Evolutionary conservation across 768 basidiomycete genomes (phyloP).

Genomic region (Kondoa malvinella): DNA sequence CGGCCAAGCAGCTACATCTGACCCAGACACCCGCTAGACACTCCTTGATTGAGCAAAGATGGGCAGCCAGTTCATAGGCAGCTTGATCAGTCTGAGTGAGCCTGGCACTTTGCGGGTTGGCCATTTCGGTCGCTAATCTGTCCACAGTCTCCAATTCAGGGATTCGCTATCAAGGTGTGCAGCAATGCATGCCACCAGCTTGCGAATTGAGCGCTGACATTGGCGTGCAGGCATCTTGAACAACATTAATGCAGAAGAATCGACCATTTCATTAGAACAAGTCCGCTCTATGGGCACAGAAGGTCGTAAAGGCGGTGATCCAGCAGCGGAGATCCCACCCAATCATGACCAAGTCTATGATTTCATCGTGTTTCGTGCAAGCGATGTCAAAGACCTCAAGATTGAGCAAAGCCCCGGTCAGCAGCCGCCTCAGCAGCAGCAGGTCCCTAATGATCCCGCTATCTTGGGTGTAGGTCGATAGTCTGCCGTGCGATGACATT

Average conservation of each 20-base stretch:
- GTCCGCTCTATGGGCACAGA: conserved; percentile 27
- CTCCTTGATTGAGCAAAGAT: too few relatives aligned
- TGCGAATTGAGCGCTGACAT: conserved; percentile 2
- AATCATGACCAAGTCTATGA: conserved; percentile 25
- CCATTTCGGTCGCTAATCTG: neutral
- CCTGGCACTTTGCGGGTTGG: neutral
- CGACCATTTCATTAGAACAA: conserved; percentile 24
- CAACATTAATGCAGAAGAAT: conserved; percentile 25
- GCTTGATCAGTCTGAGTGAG: neutral
- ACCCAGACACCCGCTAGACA: too few relatives aligned
- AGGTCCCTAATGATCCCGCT: conserved; percentile 15
- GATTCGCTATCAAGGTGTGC: neutral
- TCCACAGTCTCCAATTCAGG: neutral
- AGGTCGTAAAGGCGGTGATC: conserved; percentile 22
- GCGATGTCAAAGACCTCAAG: conserved; percentile 31
- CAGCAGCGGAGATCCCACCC: conserved; percentile 22
- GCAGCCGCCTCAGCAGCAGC: conserved; percentile 12
- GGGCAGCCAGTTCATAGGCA: neutral
- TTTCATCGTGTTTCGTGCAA: conserved; percentile 28
- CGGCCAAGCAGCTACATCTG: too few relatives aligned
- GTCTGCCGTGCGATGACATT: too few relatives aligned
- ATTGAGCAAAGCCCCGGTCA: conserved; percentile 25
- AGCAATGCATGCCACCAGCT: neutral
- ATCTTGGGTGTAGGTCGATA: conserved; percentile 16
- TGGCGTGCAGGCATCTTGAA: conserved; percentile 21